These are phyloP conservation scores for Lactarius trivialis DNA, from an alignment of 768 basidiomycete genomes.

Conservation along the genomic window DNA sequence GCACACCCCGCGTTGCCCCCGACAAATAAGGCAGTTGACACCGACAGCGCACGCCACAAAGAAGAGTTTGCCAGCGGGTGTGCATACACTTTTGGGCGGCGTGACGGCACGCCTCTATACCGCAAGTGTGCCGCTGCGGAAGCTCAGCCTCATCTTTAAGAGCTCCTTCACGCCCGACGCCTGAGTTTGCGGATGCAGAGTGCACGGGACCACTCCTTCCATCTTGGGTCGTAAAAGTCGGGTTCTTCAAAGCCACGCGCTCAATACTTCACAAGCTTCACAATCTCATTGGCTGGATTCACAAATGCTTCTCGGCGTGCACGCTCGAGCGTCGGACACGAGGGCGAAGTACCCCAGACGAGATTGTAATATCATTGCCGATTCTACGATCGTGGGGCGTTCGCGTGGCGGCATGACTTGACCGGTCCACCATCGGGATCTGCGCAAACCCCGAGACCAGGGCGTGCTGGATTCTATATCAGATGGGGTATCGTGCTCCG, in stretches of 20 bases:
- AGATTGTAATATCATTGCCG: background rate
- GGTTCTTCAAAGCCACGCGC: conserved; percentile 1
- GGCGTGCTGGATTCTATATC: background rate
- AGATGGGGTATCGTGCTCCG: background rate
- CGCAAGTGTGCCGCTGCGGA: background rate
- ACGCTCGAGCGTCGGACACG: conserved; percentile 4
- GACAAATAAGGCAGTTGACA: background rate
- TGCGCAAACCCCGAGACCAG: background rate
- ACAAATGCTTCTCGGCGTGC: background rate
- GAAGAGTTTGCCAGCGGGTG: background rate
- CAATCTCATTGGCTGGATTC: background rate
- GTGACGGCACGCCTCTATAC: too few species aligned
- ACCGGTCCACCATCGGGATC: background rate
- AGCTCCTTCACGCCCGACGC: background rate
- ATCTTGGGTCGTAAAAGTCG: background rate
- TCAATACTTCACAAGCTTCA: background rate
- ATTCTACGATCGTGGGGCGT: background rate
- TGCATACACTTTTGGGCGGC: background rate
- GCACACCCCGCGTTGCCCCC: background rate
- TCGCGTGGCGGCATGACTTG: background rate
- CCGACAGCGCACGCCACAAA: background rate
- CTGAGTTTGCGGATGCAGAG: background rate
- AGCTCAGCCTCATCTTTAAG: background rate
- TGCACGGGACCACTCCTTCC: conserved; percentile 7
- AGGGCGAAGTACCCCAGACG: background rate